These are phyloP conservation scores for Russula earlei DNA, from an alignment of 768 basidiomycete species.

Conservation along the genomic window DNA sequence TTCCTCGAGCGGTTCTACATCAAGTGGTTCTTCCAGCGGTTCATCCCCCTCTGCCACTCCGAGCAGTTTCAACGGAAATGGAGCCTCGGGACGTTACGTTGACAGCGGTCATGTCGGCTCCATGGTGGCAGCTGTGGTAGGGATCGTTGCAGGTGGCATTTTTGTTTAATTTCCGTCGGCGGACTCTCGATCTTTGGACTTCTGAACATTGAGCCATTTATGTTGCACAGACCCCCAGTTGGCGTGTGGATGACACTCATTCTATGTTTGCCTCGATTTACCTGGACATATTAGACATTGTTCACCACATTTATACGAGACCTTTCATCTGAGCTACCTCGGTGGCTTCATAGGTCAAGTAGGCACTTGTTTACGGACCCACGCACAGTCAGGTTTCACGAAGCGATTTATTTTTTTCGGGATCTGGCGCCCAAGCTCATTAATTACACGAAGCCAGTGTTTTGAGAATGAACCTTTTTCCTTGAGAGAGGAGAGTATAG, in stretches of 20 bases:
- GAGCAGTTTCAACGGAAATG: conserved; percentile 11
- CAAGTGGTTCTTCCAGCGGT: not conserved
- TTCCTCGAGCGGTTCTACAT: not conserved
- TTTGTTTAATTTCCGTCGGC: not conserved
- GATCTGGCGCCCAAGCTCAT: no score
- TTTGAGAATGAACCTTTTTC: no score
- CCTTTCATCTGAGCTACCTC: not conserved
- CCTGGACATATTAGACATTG: not conserved
- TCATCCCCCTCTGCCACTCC: not conserved
- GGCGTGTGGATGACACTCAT: not conserved
- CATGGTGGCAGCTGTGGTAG: conserved; percentile 1
- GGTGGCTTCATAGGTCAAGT: not conserved
- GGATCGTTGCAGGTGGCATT: conserved; percentile 8
- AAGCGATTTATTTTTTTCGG: no score
- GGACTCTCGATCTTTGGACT: conserved; percentile 4
- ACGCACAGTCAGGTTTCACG: no score
- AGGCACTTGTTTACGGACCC: no score
- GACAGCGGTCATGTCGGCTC: not conserved
- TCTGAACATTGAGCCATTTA: not conserved
- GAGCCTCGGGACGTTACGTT: not conserved
- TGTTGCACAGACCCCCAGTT: not conserved
- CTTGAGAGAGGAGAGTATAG: no score
- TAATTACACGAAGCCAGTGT: no score
- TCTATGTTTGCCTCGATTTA: not conserved
- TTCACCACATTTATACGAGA: not conserved